These are phyloP conservation scores for Megacollybia platyphylla DNA, from an alignment of 1,284 basidiomycete genomes.

Conservation along the genomic window DNA sequence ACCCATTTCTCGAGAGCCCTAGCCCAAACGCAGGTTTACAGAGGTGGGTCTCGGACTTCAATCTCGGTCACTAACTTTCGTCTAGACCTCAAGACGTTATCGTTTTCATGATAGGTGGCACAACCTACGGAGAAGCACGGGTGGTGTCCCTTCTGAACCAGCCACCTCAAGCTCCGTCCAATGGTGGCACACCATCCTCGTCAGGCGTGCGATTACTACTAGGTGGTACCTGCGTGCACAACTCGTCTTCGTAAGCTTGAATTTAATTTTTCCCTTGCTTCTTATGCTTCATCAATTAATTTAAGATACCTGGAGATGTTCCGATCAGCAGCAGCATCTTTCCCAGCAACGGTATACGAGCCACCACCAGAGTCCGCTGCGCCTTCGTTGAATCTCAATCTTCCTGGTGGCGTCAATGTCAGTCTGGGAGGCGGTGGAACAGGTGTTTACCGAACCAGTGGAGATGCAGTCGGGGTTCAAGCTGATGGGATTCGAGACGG, in stretches of 20 bases:
- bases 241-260: constrained; percentile 66
- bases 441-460: constrained; percentile 71
- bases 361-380: constrained; percentile 59
- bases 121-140: constrained; percentile 88
- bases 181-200: constrained; percentile 38
- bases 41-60: constrained; percentile 26
- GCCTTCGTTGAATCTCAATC: constrained; percentile 74
- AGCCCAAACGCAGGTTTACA: constrained; percentile 59
- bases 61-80: background rate
- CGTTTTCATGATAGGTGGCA: constrained; percentile 88
- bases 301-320: constrained; percentile 67
- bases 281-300: constrained; percentile 7
- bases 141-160: constrained; percentile 79
- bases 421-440: constrained; percentile 79
- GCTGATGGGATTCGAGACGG: constrained; percentile 77
- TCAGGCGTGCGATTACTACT: constrained; percentile 69
- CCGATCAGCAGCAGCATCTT: constrained; percentile 43
- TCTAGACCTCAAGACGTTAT: constrained; percentile 86
- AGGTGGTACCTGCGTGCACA: constrained; percentile 88
- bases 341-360: constrained; percentile 55
- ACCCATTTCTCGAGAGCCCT: constrained; percentile 77
- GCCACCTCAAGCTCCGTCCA: constrained; percentile 27
- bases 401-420: constrained; percentile 77
- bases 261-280: constrained; percentile 5
- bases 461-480: constrained; percentile 64